Evolutionary conservation across 148 eudicot genomes (phyloP), one percentile per base, ranked within the genome.

Genomic region (Rhododendron griersonianum): DNA sequence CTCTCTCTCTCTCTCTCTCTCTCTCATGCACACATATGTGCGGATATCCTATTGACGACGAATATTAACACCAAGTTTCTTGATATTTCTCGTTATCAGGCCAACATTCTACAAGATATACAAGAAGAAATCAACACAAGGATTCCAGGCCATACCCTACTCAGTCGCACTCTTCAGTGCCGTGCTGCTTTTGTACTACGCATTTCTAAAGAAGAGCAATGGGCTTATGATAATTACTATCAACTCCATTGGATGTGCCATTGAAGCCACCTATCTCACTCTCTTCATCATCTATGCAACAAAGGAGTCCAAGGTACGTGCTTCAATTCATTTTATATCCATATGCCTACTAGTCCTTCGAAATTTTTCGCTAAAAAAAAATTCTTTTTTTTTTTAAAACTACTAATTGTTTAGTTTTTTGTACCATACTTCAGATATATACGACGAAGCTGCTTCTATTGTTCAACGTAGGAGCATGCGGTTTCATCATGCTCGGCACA

Each of bases 121-220:
- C 87, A 93, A 91, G 92, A 94, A 88, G 85, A 95, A 93, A 92
- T 95, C 98, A 45, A 94, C 98, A 4, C 92, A 92, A 87, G 97
- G 95, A 75, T 95, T 95, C 83, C 96, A 94, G 84, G 84, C 97
- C 11, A 82, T 95, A 14, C 98, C 98, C 4, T 95, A 95, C 45
- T 57, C 93, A 16, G 96, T 93, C 0, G 96, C 98, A 50, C 86
- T 95, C 1, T 95, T 95, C 84, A 95, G 98, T 87, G 91, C 94
- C 13, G 92, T 94, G 98, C 61, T 94, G 11, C 82, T 89, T 53
- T 77, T 95, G 82, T 95, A 95, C 89, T 95, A 95, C 74, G 98
- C 91, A 8, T 86, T 89, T 23, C 82, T 95, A 1, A 95, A 95
- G 88, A 86, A 81, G 19, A 63, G 28, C n/a, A 81, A 93, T 80